Evolutionary conservation across 108 stramenopile genomes (phyloP).

Genomic region (Cyclotella atomus): DNA sequence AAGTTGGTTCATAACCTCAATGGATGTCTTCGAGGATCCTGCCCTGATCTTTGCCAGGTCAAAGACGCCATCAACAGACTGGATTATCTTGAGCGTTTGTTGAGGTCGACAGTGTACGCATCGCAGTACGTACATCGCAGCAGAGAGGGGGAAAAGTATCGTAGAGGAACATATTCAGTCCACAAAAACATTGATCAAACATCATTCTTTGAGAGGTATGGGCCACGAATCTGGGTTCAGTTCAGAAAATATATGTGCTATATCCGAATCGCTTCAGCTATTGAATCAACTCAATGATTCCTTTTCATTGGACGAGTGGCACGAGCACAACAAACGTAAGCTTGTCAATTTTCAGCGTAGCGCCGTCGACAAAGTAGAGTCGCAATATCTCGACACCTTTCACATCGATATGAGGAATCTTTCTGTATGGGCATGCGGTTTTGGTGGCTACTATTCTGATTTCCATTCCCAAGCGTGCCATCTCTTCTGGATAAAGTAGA

Average conservation of each 20-base stretch:
- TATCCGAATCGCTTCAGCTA: constrained; percentile 15
- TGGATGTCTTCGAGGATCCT: too few relatives aligned
- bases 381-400: neutral
- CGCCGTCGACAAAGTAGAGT: constrained; percentile 20
- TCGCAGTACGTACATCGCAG: constrained; percentile 4
- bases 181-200: constrained; percentile 11
- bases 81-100: constrained; percentile 36
- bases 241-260: constrained; percentile 12
- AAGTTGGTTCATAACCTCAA: too few relatives aligned
- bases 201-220: constrained; percentile 15
- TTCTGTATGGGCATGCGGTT: constrained; percentile 13
- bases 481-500: constrained; percentile 2
- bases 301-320: neutral
- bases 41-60: constrained; percentile 23
- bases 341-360: constrained; percentile 13
- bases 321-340: neutral
- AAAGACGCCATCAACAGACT: constrained; percentile 34
- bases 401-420: constrained; percentile 23
- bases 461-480: constrained; percentile 5
- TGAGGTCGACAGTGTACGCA: constrained; percentile 25
- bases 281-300: constrained; percentile 15
- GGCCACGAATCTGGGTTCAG: constrained; percentile 22
- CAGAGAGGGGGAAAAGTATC: constrained; percentile 16
- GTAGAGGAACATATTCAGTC: constrained; percentile 26
- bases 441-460: constrained; percentile 14